Evolutionary conservation across 169 alveolate genomes (phyloP), one percentile per base, ranked within the genome.

Genomic region (Plasmodium gonderi): DNA sequence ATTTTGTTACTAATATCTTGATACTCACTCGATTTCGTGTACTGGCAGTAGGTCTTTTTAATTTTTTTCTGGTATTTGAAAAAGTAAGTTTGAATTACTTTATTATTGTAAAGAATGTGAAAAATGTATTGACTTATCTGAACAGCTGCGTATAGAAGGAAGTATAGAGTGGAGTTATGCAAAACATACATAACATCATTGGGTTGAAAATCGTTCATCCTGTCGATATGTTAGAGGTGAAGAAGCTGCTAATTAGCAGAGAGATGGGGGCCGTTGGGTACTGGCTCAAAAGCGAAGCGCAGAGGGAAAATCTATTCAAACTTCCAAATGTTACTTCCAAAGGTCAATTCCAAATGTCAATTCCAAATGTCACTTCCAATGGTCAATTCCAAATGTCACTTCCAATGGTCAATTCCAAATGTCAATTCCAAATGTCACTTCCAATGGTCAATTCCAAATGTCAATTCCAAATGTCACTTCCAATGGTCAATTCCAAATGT

Each of bases 131-230:
- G 42, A 12, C 47, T 20, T 54, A 69, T 14, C 64, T 83, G 81
- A 11, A 83, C 68, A 17, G 42, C 51, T 33, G 17, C 38, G 45
- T 83, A 83, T 8, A 72, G 64, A 17, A 45, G 40, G 77, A 83
- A 54, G 77, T 83, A 83, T 31, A 83, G 17, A 11, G 92, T 83
- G 44, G 92, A 72, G 64, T 54, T 83, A 23, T 83, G 92, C n/a
- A 83, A 23, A 31, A 83, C 81, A 33, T 83, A 69, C n/a, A n/a
- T 83, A 14, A 31, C 31, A 14, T 69, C 75, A 31, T 45, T 83
- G 31, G 78, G 26, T 3, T 7, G 40, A 33, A 12, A 17, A 11
- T 74, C 44, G 7, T 72, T 69, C 92, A 83, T 83, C 20, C 8
- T 72, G 17, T 11, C 38, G 9, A 49, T 47, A 36, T 20, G 75